Conservation (phyloP, 2,329 filamentous ascomycete genomes). For the Fusarium goolgardi region DNA sequence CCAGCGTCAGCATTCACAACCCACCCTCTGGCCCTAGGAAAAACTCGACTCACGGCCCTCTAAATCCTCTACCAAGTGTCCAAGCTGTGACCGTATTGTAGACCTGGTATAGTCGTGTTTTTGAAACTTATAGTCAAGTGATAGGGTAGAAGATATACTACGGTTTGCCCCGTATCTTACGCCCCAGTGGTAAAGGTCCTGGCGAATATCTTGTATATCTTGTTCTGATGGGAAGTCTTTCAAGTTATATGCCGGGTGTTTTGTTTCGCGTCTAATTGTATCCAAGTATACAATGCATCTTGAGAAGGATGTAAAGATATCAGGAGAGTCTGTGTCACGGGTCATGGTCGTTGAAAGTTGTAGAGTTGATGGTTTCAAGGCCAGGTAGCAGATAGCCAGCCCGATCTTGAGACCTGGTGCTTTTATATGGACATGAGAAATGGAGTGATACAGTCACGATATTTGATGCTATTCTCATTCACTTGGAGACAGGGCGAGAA, state of each 20-base stretch:
- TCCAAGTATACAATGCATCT: constrained; percentile 21
- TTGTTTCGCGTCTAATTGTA: neutral
- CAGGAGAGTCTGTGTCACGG: neutral
- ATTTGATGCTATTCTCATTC: neutral
- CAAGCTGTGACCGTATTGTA: constrained; percentile 13
- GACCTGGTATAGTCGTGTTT: constrained; percentile 16
- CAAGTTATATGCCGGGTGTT: neutral
- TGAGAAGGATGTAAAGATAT: constrained; percentile 20
- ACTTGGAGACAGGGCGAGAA: constrained; percentile 7
- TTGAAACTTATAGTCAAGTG: constrained; percentile 35
- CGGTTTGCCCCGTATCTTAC: constrained; percentile 21
- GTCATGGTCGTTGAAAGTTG: neutral
- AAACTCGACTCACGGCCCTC: constrained; percentile 17
- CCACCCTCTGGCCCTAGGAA: no score
- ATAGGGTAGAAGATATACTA: constrained; percentile 12
- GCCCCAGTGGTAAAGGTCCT: constrained; percentile 27
- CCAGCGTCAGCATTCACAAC: neutral
- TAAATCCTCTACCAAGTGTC: constrained; percentile 21
- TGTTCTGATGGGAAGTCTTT: constrained; percentile 6
- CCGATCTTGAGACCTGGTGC: neutral
- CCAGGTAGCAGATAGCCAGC: neutral
- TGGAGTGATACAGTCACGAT: neutral
- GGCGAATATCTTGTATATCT: constrained; percentile 3
- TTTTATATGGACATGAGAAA: constrained; percentile 8
- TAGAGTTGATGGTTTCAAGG: neutral